Evolutionary conservation across 108 stramenopile genomes (phyloP).

Genomic region (Chaetoceros muelleri): DNA sequence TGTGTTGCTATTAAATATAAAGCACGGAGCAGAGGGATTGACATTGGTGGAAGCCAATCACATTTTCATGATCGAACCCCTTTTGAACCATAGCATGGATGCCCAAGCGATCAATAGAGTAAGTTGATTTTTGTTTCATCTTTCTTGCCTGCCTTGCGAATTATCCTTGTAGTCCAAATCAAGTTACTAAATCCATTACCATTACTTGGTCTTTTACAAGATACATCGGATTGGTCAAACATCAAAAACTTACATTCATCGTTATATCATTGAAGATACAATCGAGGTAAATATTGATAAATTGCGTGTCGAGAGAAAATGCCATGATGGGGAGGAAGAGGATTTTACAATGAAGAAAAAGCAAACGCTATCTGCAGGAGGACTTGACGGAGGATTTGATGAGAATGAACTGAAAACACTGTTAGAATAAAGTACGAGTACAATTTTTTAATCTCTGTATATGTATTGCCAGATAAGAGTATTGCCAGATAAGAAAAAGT

Average conservation of each 20-base stretch:
- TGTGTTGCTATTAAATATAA: conserved; percentile 62
- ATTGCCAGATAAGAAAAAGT: no score
- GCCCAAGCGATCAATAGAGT: conserved; percentile 40
- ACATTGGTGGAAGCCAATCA: conserved; percentile 77
- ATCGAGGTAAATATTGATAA: conserved; percentile 71
- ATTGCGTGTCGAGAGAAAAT: conserved; percentile 27
- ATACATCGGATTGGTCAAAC: conserved; percentile 70
- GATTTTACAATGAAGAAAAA: conserved; percentile 5
- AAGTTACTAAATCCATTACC: no score
- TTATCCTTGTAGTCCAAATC: no score
- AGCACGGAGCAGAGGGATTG: conserved; percentile 74
- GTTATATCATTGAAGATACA: conserved; percentile 63
- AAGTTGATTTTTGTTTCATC: neutral
- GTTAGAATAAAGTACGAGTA: no score
- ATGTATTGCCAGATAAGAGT: no score
- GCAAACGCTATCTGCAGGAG: conserved; percentile 21
- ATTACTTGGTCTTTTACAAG: no score
- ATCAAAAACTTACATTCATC: conserved; percentile 51
- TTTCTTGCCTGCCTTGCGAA: neutral
- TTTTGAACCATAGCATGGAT: conserved; percentile 65
- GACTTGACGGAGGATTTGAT: conserved; percentile 37
- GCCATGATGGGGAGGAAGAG: conserved; percentile 28
- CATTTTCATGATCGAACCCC: conserved; percentile 78
- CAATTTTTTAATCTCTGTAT: no score
- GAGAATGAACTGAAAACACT: neutral